These are phyloP conservation scores for Raffaelea albimanens DNA, from an alignment of 2,329 filamentous ascomycete species.

Conservation along the genomic window DNA sequence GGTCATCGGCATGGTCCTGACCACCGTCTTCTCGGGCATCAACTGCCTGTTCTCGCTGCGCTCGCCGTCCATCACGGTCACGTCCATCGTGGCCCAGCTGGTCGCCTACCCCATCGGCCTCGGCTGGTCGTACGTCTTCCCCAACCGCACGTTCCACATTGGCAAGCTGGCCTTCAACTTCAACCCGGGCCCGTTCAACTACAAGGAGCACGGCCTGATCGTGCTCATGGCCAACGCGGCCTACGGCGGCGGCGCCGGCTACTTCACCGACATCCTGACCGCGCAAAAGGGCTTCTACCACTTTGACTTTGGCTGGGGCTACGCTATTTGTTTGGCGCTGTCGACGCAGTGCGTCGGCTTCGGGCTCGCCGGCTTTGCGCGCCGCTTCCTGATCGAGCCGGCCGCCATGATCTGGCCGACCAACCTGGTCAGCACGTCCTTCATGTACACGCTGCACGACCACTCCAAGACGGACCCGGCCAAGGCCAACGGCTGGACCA, in stretches of 20 bases:
- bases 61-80: slow-evolving; percentile 39
- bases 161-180: slow-evolving; percentile 38
- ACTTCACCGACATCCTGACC: slow-evolving; percentile 33
- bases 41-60: slow-evolving; percentile 41
- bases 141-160: slow-evolving; percentile 38
- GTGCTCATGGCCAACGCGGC: slow-evolving; percentile 49
- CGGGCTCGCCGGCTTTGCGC: slow-evolving; percentile 39
- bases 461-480: slow-evolving; percentile 21
- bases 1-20: slow-evolving; percentile 41
- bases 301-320: slow-evolving; percentile 29
- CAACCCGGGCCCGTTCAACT: slow-evolving; percentile 47
- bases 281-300: slow-evolving; percentile 32
- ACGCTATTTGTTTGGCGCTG: slow-evolving; percentile 35
- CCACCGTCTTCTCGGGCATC: slow-evolving; percentile 36
- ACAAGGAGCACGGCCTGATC: slow-evolving; percentile 52
- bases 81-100: slow-evolving; percentile 46
- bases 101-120: slow-evolving; percentile 46
- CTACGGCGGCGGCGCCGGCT: slow-evolving; percentile 34
- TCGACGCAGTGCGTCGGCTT: slow-evolving; percentile 47
- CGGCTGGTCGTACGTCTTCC: slow-evolving; percentile 38
- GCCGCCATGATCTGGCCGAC: slow-evolving; percentile 43
- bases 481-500: slow-evolving; percentile 1
- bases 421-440: slow-evolving; percentile 34
- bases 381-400: slow-evolving; percentile 42
- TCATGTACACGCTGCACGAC: slow-evolving; percentile 38